Conservation (phyloP, 2,329 filamentous ascomycete species). For the Balansia obtecta region DNA sequence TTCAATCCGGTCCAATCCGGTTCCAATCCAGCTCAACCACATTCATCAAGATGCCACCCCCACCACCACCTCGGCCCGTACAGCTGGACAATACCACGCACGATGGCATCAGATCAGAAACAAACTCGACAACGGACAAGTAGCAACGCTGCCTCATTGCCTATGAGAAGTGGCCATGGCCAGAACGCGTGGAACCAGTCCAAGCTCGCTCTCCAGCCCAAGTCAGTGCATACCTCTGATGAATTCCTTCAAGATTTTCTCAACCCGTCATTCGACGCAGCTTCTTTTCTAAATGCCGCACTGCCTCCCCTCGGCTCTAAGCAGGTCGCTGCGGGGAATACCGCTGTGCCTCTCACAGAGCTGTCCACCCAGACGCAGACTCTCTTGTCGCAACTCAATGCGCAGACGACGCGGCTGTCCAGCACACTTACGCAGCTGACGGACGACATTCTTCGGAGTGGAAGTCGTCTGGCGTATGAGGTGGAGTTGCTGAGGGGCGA, state of each 20-base stretch:
- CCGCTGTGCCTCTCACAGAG: constrained; percentile 53
- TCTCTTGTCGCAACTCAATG: constrained; percentile 76
- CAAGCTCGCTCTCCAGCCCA: constrained; percentile 29
- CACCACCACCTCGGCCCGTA: neutral
- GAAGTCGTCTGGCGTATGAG: constrained; percentile 81
- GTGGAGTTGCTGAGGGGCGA: constrained; percentile 89
- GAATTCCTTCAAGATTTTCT: constrained; percentile 65
- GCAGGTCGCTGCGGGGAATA: constrained; percentile 12
- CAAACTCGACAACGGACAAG: constrained; percentile 32
- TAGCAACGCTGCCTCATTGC: constrained; percentile 23
- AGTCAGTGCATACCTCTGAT: constrained; percentile 55
- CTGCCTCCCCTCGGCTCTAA: constrained; percentile 54
- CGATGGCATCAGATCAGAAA: constrained; percentile 20
- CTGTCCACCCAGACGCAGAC: constrained; percentile 71
- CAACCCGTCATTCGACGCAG: constrained; percentile 65
- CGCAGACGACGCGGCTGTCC: constrained; percentile 74
- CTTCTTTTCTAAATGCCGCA: constrained; percentile 70
- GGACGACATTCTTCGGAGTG: constrained; percentile 85
- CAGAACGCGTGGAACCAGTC: constrained; percentile 27
- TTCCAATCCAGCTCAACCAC: no score
- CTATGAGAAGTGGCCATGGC: constrained; percentile 21
- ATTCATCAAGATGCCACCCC: no score
- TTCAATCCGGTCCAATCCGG: no score
- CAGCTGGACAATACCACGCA: neutral
- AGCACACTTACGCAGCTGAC: constrained; percentile 76